These are phyloP conservation scores for Iberis pinnata DNA, from an alignment of 345 rosid genomes.

Conservation along the genomic window DNA sequence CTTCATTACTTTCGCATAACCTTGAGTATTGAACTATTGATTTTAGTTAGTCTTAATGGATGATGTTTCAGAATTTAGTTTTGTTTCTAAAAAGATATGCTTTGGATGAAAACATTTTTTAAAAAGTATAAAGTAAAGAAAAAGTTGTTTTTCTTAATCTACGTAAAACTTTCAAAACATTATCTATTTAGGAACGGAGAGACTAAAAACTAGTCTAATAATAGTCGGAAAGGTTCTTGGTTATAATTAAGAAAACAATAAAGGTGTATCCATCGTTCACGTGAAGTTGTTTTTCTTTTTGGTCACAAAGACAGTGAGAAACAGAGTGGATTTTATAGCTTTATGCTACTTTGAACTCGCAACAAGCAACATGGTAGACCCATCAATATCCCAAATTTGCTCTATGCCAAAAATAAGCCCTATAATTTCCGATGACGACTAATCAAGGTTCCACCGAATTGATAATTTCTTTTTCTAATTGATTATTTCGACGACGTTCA, in stretches of 20 bases:
- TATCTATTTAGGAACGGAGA: too few species aligned
- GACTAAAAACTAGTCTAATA: too few species aligned
- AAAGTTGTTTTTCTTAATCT: too few species aligned
- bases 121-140: too few species aligned
- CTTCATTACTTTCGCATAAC: background rate
- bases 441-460: too few species aligned
- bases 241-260: slow-evolving; percentile 23
- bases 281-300: slow-evolving; percentile 23
- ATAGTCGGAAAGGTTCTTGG: too few species aligned
- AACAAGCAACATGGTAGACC: slow-evolving; percentile 36
- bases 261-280: slow-evolving; percentile 28
- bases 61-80: too few species aligned
- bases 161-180: too few species aligned
- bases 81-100: too few species aligned
- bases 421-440: slow-evolving; percentile 2
- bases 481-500: background rate
- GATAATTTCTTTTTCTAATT: slow-evolving; percentile 4
- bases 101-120: too few species aligned
- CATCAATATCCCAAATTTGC: slow-evolving; percentile 21
- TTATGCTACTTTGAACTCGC: slow-evolving; percentile 27
- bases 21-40: background rate
- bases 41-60: too few species aligned
- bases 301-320: slow-evolving; percentile 32
- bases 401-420: background rate
- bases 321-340: slow-evolving; percentile 33